Base-by-base conservation (phyloP, 176 grass and related monocot species). In the Carex cristatella region DNA sequence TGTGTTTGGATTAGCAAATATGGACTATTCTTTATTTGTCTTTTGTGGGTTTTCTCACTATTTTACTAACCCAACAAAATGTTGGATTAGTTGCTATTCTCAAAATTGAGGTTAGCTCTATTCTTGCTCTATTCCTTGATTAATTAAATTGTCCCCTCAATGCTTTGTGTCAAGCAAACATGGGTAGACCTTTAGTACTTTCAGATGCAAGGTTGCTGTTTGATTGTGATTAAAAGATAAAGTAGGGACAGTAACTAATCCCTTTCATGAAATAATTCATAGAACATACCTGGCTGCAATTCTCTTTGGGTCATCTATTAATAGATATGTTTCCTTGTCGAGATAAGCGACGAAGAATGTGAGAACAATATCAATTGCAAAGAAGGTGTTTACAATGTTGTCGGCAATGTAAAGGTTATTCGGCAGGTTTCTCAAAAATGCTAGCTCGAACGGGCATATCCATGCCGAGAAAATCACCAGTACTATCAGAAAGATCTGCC, bases 281-380 rank as follows among this genome's bases (percentile, higher is more conserved):
- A 64, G 53, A 67, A 65, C 89, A 48, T 40, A 98, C 95, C 95
- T 94, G 86, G 84, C 28, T 84, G 89, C 95, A 86, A 94, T 93
- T 90, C 65, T 94, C 75, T 91, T 94, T 23, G 85, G 91, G 35
- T 93, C 81, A 37, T 98, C 89, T 81, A 98, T 87, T 75, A 98
- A 82, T 75, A 94, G 78, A 84, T 94, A 87, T 38, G 92, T 91
- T 89, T 92, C 90, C 9, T 79, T 90, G 84, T 98, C 86, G 0
- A 93, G 86, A 89, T 83, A 94, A 85, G 95, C 95, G 55, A 98
- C 85, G 69, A 98, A 98, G 88, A 98, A 98, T 62, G 95, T 98
- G 80, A 98, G 80, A 69, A 94, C 81, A 85, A 98, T 94, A 86
- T 98, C 95, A 79, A 98, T 72, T 7, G 89, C 91, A 61, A 98